A percentile compares a stretch with the other conserved stretches of the same genome.
phyloP scores from a whole-genome alignment of 2,329 filamentous ascomycete species.

The Ceratocystis huliohia region DNA sequence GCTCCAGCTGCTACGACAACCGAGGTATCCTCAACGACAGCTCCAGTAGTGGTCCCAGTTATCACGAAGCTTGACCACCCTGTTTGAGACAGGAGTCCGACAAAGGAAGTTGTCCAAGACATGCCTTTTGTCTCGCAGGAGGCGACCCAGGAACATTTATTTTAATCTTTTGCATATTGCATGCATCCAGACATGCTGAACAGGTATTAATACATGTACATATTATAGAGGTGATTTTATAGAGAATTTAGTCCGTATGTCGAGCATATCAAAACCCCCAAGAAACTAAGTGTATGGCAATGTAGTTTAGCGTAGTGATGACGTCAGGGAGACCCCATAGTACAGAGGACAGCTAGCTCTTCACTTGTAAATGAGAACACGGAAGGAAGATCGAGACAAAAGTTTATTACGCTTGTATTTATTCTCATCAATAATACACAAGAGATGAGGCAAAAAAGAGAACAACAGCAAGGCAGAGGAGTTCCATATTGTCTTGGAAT shows the following conservation, averaged over 20 bases:
- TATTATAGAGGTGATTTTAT: slow-evolving; percentile 2
- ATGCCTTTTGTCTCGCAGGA: neutral
- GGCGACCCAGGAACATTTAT: neutral
- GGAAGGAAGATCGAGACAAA: too few species aligned
- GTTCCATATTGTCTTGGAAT: neutral
- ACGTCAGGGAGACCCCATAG: too few species aligned
- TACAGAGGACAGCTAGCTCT: too few species aligned
- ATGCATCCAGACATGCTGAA: slow-evolving; percentile 2
- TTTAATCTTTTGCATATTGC: slow-evolving; percentile 2
- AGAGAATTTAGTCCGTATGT: neutral
- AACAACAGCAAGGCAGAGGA: neutral
- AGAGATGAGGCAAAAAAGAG: neutral
- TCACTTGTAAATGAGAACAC: too few species aligned
- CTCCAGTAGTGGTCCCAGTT: slow-evolving; percentile 9
- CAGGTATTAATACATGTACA: slow-evolving; percentile 9
- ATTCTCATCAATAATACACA: too few species aligned
- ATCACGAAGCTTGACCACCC: neutral
- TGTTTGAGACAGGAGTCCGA: neutral
- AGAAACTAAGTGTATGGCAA: too few species aligned
- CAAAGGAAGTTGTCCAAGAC: neutral
- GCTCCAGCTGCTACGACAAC: neutral
- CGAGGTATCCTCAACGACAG: neutral
- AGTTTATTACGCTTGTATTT: too few species aligned
- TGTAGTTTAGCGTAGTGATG: too few species aligned
- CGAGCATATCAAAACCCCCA: too few species aligned